Evolutionary conservation across 495 filamentous ascomycete genomes (phyloP).

Genomic region (Talaromyces nanjingensis): DNA sequence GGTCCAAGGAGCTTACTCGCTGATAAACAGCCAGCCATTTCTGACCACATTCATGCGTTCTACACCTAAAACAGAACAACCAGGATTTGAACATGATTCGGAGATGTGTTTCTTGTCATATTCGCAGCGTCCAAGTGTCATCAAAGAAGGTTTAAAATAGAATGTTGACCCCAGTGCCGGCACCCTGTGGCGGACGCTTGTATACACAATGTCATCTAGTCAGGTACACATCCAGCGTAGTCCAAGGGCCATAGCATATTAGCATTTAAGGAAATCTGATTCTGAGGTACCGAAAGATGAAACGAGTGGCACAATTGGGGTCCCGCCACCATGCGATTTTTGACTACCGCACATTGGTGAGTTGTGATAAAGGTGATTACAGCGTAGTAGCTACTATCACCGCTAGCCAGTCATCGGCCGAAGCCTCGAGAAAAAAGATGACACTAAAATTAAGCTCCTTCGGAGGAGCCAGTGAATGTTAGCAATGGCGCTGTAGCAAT

Average conservation of each 20-base stretch:
- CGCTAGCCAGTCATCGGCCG: constrained; percentile 1
- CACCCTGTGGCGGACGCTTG: neutral
- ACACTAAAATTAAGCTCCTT: neutral
- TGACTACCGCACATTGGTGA: neutral
- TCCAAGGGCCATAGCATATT: neutral
- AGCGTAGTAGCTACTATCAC: neutral
- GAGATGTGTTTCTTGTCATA: neutral
- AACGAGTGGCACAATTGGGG: neutral
- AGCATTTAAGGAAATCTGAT: neutral
- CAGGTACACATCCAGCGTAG: neutral
- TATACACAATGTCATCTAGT: neutral
- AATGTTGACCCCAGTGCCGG: neutral
- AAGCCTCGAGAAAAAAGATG: neutral
- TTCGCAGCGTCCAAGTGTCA: neutral
- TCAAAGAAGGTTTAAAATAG: neutral
- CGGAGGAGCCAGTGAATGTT: neutral
- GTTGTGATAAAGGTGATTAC: neutral
- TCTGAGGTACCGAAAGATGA: neutral
- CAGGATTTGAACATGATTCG: neutral
- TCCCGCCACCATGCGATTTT: neutral
- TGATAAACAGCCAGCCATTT: neutral
- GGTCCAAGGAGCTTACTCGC: neutral
- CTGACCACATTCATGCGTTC: neutral
- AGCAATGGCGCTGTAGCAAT: constrained; percentile 4
- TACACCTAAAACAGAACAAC: neutral